These are phyloP conservation scores for Conticribra guillardii DNA, from an alignment of 108 stramenopile species.

Conservation along the genomic window DNA sequence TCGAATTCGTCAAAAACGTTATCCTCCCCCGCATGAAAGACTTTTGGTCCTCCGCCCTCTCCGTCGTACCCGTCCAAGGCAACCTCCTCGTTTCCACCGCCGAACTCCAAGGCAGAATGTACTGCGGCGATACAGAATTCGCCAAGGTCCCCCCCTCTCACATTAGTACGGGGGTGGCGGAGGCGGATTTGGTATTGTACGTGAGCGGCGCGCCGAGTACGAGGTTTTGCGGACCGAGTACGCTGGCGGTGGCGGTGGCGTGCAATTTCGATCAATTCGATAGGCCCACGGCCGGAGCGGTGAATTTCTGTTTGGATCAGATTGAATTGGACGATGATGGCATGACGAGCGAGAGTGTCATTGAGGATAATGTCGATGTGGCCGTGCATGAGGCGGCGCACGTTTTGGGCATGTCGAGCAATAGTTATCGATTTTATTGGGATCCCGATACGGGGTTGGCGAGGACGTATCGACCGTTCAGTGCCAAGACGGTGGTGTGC, in stretches of 20 bases:
- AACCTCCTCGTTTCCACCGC: slow-evolving; percentile 60
- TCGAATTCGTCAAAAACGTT: slow-evolving; percentile 76
- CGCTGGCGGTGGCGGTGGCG: slow-evolving; percentile 81
- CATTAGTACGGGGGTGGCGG: slow-evolving; percentile 63
- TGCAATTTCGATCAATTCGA: slow-evolving; percentile 79
- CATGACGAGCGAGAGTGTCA: slow-evolving; percentile 54
- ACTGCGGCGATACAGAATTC: slow-evolving; percentile 86
- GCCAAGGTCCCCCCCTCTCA: slow-evolving; percentile 69
- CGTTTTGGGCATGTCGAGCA: slow-evolving; percentile 79
- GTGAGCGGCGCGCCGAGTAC: slow-evolving; percentile 73
- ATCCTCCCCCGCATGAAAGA: slow-evolving; percentile 68
- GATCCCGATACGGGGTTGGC: slow-evolving; percentile 71
- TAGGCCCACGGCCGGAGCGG: slow-evolving; percentile 83
- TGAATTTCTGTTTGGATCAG: slow-evolving; percentile 81
- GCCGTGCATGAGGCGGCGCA: slow-evolving; percentile 82
- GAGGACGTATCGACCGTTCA: slow-evolving; percentile 75
- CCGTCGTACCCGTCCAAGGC: slow-evolving; percentile 77
- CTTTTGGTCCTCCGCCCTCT: slow-evolving; percentile 76
- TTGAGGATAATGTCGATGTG: slow-evolving; percentile 81
- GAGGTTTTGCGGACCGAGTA: slow-evolving; percentile 73
- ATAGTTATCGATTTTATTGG: slow-evolving; percentile 83
- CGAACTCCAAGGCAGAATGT: slow-evolving; percentile 67
- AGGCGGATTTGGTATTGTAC: slow-evolving; percentile 76
- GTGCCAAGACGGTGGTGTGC: slow-evolving; percentile 67
- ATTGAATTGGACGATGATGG: slow-evolving; percentile 69